Evolutionary conservation across 2,329 filamentous ascomycete species (phyloP).

Genomic region (Alternaria sp.): DNA sequence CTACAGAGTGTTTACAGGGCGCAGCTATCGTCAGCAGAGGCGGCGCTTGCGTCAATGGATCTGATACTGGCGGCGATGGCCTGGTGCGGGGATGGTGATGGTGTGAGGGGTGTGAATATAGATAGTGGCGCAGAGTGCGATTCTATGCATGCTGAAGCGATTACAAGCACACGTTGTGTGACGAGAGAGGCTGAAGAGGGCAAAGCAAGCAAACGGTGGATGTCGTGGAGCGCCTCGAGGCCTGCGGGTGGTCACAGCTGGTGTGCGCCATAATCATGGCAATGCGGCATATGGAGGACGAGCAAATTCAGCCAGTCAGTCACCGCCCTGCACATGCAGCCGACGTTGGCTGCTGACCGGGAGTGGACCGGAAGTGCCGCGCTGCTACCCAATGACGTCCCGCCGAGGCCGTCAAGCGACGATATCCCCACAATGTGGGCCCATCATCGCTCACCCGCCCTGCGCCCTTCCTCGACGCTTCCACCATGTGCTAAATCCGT

Average conservation of each 20-base stretch:
- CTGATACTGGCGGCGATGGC: slow-evolving; percentile 41
- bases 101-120: slow-evolving; percentile 34
- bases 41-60: slow-evolving; percentile 47
- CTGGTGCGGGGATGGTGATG: slow-evolving; percentile 30
- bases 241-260: slow-evolving; percentile 8
- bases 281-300: slow-evolving; percentile 28
- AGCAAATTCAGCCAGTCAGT: slow-evolving; percentile 36
- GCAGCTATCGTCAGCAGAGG: slow-evolving; percentile 34
- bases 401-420: slow-evolving; percentile 22
- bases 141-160: slow-evolving; percentile 50
- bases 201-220: slow-evolving; percentile 39
- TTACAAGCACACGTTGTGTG: slow-evolving; percentile 44
- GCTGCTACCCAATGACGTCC: slow-evolving; percentile 27
- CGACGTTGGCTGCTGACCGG: slow-evolving; percentile 26
- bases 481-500: slow-evolving; percentile 10
- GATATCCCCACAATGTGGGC: slow-evolving; percentile 18
- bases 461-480: slow-evolving; percentile 15
- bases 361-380: slow-evolving; percentile 27
- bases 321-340: slow-evolving; percentile 39
- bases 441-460: slow-evolving; percentile 15
- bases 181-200: slow-evolving; percentile 41
- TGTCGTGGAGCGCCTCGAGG: slow-evolving; percentile 20
- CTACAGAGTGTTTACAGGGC: slow-evolving; percentile 41
- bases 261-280: slow-evolving; percentile 36
- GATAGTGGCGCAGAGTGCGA: slow-evolving; percentile 43